Conservation (phyloP, 2,329 filamentous ascomycete species). For the Microdochium trichocladiopsis region DNA sequence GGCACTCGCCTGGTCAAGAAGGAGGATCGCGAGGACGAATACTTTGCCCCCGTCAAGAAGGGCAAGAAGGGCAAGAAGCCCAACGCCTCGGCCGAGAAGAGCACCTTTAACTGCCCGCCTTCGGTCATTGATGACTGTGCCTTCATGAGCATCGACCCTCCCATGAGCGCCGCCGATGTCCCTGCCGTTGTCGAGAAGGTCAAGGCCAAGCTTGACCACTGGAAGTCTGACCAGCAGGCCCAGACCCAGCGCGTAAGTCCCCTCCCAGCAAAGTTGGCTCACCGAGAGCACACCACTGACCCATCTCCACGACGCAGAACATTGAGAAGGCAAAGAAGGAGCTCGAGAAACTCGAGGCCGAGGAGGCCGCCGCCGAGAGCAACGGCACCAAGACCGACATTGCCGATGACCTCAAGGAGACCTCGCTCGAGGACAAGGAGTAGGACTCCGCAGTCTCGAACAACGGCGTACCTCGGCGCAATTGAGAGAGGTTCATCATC, state of each 20-base stretch:
- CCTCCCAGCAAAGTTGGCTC: too few relatives aligned
- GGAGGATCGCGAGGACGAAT: conserved; percentile 81
- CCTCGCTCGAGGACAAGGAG: conserved; percentile 44
- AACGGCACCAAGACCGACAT: conserved; percentile 46
- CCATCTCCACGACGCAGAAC: conserved; percentile 53
- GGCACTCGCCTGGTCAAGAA: conserved; percentile 79
- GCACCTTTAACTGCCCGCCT: conserved; percentile 72
- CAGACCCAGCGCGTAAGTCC: conserved; percentile 82
- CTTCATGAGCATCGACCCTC: conserved; percentile 79
- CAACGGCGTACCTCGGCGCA: background rate
- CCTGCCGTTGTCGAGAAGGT: conserved; percentile 78
- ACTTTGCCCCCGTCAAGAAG: conserved; percentile 75
- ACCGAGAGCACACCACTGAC: conserved; percentile 22
- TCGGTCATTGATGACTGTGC: conserved; percentile 87
- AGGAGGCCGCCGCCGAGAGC: conserved; percentile 40
- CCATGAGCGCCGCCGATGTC: conserved; percentile 79
- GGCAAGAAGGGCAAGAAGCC: conserved; percentile 81
- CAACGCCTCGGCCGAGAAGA: conserved; percentile 39
- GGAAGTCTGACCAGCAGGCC: conserved; percentile 82
- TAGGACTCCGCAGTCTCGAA: conserved; percentile 20
- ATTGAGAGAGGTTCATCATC: too few relatives aligned
- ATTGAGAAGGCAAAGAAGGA: conserved; percentile 94
- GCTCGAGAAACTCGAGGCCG: conserved; percentile 79
- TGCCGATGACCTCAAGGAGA: conserved; percentile 42
- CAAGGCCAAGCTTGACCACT: conserved; percentile 82